Base-by-base conservation (phyloP, 2,329 filamentous ascomycete genomes). In the Nemania sp. region DNA sequence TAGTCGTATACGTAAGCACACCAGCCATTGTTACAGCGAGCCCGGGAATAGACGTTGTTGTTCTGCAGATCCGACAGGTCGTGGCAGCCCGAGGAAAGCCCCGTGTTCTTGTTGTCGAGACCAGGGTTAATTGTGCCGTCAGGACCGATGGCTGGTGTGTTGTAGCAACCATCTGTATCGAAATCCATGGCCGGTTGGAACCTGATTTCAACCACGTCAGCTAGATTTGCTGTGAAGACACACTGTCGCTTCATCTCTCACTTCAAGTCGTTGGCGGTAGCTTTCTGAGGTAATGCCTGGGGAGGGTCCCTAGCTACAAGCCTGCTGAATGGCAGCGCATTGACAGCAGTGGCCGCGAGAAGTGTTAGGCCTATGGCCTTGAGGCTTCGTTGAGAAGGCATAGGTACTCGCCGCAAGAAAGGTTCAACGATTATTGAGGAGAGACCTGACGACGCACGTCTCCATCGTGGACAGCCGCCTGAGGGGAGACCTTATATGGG, bases 1-100 rank as follows among this genome's bases (percentile, higher is more conserved):
- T 84, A 83, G 68, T 78, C 81, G 73, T 84, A 84, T 29, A 83
- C 52, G 73, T 81, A 79, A 15, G 78, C 77, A 74, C 82, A 84
- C 81, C 81, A 83, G 65, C 79, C 79, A 71, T 79, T 78, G 71
- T 83, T 84, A 76, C 82, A 84, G 3, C 80, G 79, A 69, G 77
- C 74, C 4, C 82, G 81, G 3, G 77, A 76, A 74, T 83, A 84
- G 51, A 82, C 80, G 69, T 84, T 82, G 73, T 77, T 79, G 66
- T 82, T 79, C 18, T 73, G 67, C 29, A 82, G 76, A 58, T 80
- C 77, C 13, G 72, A 74, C 24, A 70, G 69, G 60, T 80, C 77
- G 13, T 76, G 79, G 72, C 81, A 82, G 49, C 70, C 72, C 22
- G 68, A 35, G 4, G 76, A 70, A 22, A 74, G 62, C 20, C 77